These are phyloP conservation scores for Trypanosoma congolense DNA, from an alignment of 208 protist genomes.

Conservation along the genomic window DNA sequence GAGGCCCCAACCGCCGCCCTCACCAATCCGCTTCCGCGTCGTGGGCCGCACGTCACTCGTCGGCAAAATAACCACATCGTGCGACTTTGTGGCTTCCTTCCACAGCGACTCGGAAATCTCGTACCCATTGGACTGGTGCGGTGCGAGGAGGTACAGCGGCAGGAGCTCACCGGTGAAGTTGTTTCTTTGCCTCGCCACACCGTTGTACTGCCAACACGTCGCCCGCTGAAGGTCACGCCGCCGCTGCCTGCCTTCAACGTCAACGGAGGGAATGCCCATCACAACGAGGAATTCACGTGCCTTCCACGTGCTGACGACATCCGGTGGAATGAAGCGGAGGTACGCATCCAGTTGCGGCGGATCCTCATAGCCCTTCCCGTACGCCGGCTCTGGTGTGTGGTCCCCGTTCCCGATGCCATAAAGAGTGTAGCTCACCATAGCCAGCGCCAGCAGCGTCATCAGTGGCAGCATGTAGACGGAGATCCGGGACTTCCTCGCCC, in stretches of 20 bases:
- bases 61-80: slow-evolving; percentile 26
- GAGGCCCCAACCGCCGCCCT: slow-evolving; percentile 19
- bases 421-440: no score
- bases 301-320: background rate
- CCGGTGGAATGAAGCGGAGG: background rate
- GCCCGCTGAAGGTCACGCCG: slow-evolving; percentile 25
- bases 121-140: slow-evolving; percentile 3
- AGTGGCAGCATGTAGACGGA: no score
- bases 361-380: background rate
- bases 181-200: slow-evolving; percentile 29
- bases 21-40: slow-evolving; percentile 17
- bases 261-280: slow-evolving; percentile 37
- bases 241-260: slow-evolving; percentile 14
- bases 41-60: slow-evolving; percentile 28
- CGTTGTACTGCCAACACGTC: slow-evolving; percentile 31
- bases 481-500: no score
- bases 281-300: slow-evolving; percentile 19
- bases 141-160: slow-evolving; percentile 13
- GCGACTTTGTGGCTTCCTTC: slow-evolving; percentile 25
- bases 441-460: no score
- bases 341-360: background rate
- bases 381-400: no score
- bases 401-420: no score
- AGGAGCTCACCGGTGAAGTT: slow-evolving; percentile 21
- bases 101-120: slow-evolving; percentile 22